Evolutionary conservation across 345 rosid species (phyloP).

Genomic region (Reutealis trisperma): DNA sequence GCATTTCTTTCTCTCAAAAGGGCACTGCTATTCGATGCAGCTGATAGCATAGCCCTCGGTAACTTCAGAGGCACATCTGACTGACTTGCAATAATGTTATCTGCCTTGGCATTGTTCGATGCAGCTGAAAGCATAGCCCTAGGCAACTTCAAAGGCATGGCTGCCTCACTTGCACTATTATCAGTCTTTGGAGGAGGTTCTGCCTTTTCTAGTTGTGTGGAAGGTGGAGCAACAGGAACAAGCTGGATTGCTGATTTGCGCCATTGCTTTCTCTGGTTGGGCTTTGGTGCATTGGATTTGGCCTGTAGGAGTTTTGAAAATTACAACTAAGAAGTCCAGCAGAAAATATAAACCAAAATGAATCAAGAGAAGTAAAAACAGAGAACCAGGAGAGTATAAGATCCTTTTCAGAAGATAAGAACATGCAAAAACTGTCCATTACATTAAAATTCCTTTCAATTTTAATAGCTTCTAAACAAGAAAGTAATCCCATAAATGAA

Average conservation of each 20-base stretch:
- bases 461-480: neutral
- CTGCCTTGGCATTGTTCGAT: conserved; percentile 27
- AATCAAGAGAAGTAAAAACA: neutral
- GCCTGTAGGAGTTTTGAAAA: conserved; percentile 41
- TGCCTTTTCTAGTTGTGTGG: conserved; percentile 42
- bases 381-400: neutral
- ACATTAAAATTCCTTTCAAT: too few relatives aligned
- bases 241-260: conserved; percentile 66
- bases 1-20: conserved; percentile 79
- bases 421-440: neutral
- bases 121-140: conserved; percentile 73
- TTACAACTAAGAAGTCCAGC: neutral
- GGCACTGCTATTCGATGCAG: conserved; percentile 56
- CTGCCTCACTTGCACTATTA: conserved; percentile 1
- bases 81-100: conserved; percentile 21
- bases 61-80: conserved; percentile 52
- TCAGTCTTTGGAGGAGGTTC: conserved; percentile 22
- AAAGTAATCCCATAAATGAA: neutral
- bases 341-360: neutral
- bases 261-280: conserved; percentile 80
- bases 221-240: conserved; percentile 58
- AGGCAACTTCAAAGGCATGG: conserved; percentile 52
- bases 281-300: conserved; percentile 65
- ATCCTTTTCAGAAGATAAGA: neutral
- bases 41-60: conserved; percentile 78